Base-by-base conservation (phyloP, 1,284 basidiomycete species). In the Cutaneotrichosporon mucoides region DNA sequence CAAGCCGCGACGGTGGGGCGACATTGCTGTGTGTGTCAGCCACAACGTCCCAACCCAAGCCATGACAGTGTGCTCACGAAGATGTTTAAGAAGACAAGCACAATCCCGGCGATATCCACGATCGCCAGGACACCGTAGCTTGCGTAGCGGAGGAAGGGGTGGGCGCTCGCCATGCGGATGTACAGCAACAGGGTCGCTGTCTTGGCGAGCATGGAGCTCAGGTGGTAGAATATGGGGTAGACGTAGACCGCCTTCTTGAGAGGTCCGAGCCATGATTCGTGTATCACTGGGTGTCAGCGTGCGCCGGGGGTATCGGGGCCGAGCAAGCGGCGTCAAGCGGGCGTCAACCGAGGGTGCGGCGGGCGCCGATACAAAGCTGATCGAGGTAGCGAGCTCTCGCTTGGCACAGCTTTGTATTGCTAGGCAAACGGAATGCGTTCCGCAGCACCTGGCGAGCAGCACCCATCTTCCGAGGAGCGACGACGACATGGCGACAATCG, bases 221-320 rank as follows among this genome's bases (percentile, higher is more conserved):
- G 76, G 56, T 76, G 71, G 66, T 77, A 78, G 56, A 76, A 68
- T 44, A 77, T 67, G 33, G 73, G 75, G 56, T 77, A 77, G 54
- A 70, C 67, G 62, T 76, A 78, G 42, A 71, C 63, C 52, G 65
- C 36, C 50, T 61, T 64, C 59, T 72, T 70, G 37, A 75, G 67
- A 5, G 67, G 38, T 0, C 38, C 37, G 11, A 51, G 33, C 66
- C 64, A 67, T 50, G 64, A 54, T 11, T 61, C 40, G n/a, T 53
- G 40, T 33, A 72, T 69, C 38, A 62, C 67, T 68, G 51, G 6
- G 33, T n/a, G 44, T 43, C 41, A 43, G 49, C 16, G 15, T 36
- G 24, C 11, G 38, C 38, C 24, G 24, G 24, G 24, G 24, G 24
- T 24, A 24, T 24, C 24, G 24, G 24, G 24, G 24, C 24, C 24